A percentile compares a stretch with the other conserved stretches of the same genome.
Evolutionary conservation across 768 basidiomycete species (phyloP).

Genomic region (Macrolepiota albuminosa): DNA sequence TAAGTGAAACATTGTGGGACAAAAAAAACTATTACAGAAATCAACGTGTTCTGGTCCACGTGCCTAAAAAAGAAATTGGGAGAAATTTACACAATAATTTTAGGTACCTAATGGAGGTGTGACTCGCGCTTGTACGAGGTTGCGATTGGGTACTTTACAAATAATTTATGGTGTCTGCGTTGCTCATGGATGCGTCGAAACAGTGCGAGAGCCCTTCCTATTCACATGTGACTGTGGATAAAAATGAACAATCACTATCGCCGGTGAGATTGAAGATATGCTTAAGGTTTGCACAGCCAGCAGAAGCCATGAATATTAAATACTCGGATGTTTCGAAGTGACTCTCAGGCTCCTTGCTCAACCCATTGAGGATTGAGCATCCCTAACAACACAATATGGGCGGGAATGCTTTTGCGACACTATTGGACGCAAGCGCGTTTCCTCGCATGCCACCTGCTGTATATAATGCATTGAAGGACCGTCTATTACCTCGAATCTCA

Average conservation of each 20-base stretch:
- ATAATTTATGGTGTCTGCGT: background rate
- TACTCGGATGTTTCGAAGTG: background rate
- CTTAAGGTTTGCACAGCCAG: slow-evolving; percentile 1
- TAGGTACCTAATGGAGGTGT: too few species aligned
- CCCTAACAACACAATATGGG: slow-evolving; percentile 43
- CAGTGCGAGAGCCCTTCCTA: background rate
- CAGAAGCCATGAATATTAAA: background rate
- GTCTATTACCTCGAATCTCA: slow-evolving; percentile 34
- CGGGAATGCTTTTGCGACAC: slow-evolving; percentile 58
- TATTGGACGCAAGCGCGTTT: slow-evolving; percentile 39
- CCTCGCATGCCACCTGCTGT: slow-evolving; percentile 57
- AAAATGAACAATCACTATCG: background rate
- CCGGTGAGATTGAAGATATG: background rate
- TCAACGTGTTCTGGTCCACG: too few species aligned
- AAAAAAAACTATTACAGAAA: too few species aligned
- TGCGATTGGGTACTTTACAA: too few species aligned
- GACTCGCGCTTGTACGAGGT: too few species aligned
- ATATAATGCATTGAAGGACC: slow-evolving; percentile 48
- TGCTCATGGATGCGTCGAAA: background rate
- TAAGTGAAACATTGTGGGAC: too few species aligned
- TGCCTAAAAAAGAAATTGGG: too few species aligned
- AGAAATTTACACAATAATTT: too few species aligned
- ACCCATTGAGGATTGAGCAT: background rate
- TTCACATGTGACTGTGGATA: too few species aligned
- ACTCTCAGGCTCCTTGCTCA: background rate